A percentile compares a stretch with the other conserved stretches of the same genome.
phyloP scores from a whole-genome alignment of 2,329 filamentous ascomycete species.

The Colletotrichum theobromicola region DNA sequence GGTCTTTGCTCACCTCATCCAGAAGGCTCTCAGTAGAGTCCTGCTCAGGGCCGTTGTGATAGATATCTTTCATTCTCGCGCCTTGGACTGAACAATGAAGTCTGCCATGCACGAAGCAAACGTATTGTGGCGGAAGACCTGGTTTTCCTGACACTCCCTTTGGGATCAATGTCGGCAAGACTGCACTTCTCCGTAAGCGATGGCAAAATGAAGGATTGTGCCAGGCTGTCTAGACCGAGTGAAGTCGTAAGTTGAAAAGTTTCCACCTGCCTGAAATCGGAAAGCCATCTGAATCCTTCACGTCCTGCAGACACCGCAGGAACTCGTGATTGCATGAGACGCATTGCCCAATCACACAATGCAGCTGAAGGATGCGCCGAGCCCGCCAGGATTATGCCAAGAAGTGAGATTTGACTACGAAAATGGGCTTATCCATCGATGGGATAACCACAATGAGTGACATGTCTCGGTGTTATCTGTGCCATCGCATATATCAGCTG shows the following conservation, averaged over 20 bases:
- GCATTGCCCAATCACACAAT: background rate
- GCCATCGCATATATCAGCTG: background rate
- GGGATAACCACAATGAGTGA: background rate
- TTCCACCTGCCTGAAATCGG: background rate
- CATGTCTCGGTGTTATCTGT: background rate
- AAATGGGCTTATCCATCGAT: background rate
- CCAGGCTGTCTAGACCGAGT: background rate
- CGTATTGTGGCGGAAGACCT: background rate
- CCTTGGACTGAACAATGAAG: rapidly evolving
- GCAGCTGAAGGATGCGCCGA: conserved; percentile 9
- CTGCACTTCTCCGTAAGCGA: background rate
- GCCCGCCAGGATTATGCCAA: conserved; percentile 10
- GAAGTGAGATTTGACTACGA: background rate
- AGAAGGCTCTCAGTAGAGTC: background rate
- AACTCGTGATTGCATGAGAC: background rate
- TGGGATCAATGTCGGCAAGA: background rate
- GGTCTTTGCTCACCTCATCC: background rate
- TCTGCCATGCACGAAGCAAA: background rate
- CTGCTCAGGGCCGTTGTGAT: background rate
- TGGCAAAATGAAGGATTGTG: background rate
- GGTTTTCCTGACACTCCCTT: background rate
- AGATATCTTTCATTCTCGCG: background rate
- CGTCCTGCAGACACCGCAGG: background rate
- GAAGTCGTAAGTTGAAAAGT: background rate
- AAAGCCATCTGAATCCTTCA: background rate